A percentile compares a stretch with the other conserved stretches of the same genome.
These are phyloP conservation scores for Daldinia concentrica DNA, from an alignment of 495 filamentous ascomycete species.

Conservation along the genomic window DNA sequence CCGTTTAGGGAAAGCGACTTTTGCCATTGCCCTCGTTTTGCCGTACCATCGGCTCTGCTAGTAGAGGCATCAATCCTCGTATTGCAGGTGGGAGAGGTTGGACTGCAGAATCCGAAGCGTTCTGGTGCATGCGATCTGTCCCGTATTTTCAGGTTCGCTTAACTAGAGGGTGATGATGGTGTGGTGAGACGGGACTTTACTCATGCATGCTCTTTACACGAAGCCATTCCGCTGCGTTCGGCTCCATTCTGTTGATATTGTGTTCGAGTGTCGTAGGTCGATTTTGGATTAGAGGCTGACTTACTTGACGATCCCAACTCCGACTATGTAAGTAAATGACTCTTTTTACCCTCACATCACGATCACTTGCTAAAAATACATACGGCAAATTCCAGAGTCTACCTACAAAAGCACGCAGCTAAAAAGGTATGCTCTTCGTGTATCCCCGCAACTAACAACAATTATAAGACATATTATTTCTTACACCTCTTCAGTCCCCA, in stretches of 20 bases:
- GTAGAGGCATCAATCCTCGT: slow-evolving; percentile 32
- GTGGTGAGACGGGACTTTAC: slow-evolving; percentile 25
- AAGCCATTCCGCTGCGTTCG: slow-evolving; percentile 8
- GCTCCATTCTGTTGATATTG: slow-evolving; percentile 6
- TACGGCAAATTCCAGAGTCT: slow-evolving; percentile 13
- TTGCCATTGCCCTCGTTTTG: slow-evolving; percentile 31
- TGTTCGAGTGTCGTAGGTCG: not conserved
- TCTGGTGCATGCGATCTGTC: slow-evolving; percentile 33
- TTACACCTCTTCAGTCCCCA: not conserved
- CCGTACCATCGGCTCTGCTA: slow-evolving; percentile 20
- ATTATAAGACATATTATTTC: slow-evolving; percentile 17
- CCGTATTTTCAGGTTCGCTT: slow-evolving; percentile 30
- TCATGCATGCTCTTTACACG: slow-evolving; percentile 29
- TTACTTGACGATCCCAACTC: not conserved
- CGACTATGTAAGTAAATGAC: not conserved
- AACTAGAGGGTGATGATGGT: slow-evolving; percentile 12
- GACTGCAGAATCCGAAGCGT: slow-evolving; percentile 37
- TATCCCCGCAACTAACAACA: slow-evolving; percentile 35
- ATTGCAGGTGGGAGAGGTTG: slow-evolving; percentile 36
- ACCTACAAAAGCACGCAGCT: not conserved
- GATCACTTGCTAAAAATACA: not conserved
- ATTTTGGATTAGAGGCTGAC: not conserved
- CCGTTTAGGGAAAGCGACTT: slow-evolving; percentile 40
- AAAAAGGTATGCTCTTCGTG: slow-evolving; percentile 21
- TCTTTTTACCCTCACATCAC: not conserved